Percentiles rank a stretch among this genome's conserved stretches.
Conservation (phyloP, 1,284 basidiomycete species). For the Ganoderma resinaceum region DNA sequence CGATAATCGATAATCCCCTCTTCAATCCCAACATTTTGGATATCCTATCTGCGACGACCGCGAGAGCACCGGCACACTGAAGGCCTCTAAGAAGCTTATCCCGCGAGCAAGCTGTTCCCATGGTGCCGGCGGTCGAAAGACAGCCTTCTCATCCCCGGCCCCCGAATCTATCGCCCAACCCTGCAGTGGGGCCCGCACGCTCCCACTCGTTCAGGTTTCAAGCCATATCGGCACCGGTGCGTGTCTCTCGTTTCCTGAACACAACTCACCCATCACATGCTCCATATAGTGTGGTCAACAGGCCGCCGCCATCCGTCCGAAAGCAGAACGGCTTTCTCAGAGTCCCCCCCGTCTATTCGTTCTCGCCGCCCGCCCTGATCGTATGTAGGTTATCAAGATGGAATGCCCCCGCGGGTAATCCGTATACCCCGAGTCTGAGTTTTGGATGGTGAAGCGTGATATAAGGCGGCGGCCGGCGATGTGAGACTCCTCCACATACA, state of each 20-base stretch:
- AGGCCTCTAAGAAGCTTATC: background rate
- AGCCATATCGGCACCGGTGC: background rate
- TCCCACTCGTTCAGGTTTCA: slow-evolving; percentile 3
- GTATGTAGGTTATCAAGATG: slow-evolving; percentile 25
- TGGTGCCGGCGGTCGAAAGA: slow-evolving; percentile 16
- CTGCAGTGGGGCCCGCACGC: background rate
- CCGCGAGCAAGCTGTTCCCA: slow-evolving; percentile 18
- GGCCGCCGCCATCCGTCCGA: background rate
- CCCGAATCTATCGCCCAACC: background rate
- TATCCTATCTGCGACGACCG: slow-evolving; percentile 4
- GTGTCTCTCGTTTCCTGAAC: background rate
- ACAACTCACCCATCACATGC: background rate
- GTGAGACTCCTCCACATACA: slow-evolving; percentile 17
- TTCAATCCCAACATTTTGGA: background rate
- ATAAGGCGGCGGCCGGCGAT: slow-evolving; percentile 25
- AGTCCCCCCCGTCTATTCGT: slow-evolving; percentile 9
- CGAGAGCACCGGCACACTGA: background rate
- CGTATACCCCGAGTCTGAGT: slow-evolving; percentile 14
- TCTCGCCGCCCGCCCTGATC: slow-evolving; percentile 21
- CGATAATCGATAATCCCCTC: background rate
- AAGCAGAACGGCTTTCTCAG: background rate
- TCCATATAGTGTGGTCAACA: background rate
- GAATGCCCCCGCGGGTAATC: slow-evolving; percentile 22
- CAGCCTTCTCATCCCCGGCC: background rate
- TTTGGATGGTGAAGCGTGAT: slow-evolving; percentile 5